Percentiles rank a stretch among this genome's conserved stretches.
Evolutionary conservation across 441 rosid species (phyloP).

Genomic region (Kokia cookei): DNA sequence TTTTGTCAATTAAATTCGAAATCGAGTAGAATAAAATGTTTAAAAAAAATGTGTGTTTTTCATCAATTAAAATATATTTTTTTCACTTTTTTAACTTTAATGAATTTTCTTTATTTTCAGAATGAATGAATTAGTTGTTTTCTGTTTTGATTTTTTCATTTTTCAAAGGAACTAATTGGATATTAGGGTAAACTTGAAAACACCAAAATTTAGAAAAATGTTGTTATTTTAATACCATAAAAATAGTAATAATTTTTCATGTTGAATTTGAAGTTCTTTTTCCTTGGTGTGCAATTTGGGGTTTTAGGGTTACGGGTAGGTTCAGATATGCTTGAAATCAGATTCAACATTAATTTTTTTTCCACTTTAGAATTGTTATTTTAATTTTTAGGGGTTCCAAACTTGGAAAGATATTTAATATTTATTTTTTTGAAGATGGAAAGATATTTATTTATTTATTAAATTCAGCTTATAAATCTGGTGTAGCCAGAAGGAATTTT

Average conservation of each 20-base stretch:
- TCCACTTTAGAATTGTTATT: background rate
- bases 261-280: conserved; percentile 4
- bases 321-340: conserved; percentile 42
- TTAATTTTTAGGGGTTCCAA: conserved; percentile 8
- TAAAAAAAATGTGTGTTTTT: no score
- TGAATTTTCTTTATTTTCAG: background rate
- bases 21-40: no score
- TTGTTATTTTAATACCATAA: background rate
- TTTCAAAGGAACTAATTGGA: conserved; percentile 13
- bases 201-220: background rate
- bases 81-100: background rate
- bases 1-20: no score
- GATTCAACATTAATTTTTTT: background rate
- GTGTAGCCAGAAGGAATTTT: conserved; percentile 31
- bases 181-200: conserved; percentile 24
- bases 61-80: no score
- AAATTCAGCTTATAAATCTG: conserved; percentile 15
- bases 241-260: background rate
- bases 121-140: background rate
- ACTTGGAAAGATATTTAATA: background rate
- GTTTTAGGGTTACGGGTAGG: conserved; percentile 27
- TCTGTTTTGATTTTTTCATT: background rate
- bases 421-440: background rate
- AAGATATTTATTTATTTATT: background rate
- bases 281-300: conserved; percentile 18